These are phyloP conservation scores for Ophiostoma ulmi DNA, from an alignment of 2,329 filamentous ascomycete genomes.

Conservation along the genomic window DNA sequence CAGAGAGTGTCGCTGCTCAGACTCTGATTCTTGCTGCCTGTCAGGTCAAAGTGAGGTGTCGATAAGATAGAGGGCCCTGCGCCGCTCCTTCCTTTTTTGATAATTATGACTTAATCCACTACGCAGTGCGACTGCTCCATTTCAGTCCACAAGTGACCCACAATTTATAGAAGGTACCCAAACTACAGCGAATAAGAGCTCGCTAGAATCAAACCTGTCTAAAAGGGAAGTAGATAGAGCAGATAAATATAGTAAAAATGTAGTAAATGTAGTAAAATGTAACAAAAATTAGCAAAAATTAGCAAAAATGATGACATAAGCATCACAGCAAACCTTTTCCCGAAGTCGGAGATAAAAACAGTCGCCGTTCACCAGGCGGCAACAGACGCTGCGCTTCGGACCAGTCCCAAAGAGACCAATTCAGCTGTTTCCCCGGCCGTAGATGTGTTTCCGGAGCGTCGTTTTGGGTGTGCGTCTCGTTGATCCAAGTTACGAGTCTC, in stretches of 20 bases:
- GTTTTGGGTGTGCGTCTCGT: background rate
- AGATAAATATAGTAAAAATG: no score
- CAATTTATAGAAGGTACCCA: background rate
- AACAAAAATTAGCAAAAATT: background rate
- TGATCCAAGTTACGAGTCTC: background rate
- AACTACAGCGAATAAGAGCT: background rate
- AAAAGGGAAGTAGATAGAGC: no score
- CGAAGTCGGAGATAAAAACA: slow-evolving; percentile 7
- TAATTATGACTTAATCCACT: no score
- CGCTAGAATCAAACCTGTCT: background rate
- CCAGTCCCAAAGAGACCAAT: slow-evolving; percentile 5
- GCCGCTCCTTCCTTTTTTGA: no score
- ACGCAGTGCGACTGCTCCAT: background rate
- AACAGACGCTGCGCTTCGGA: background rate
- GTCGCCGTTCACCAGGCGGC: background rate
- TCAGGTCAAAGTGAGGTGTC: background rate
- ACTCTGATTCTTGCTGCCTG: background rate
- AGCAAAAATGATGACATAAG: background rate
- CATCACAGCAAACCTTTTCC: background rate
- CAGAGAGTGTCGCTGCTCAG: background rate
- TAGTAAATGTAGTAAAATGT: no score
- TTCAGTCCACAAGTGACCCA: background rate
- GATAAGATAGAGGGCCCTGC: background rate
- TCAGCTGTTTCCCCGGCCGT: slow-evolving; percentile 3
- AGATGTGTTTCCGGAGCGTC: background rate